Evolutionary conservation across 2,329 filamentous ascomycete genomes (phyloP), one percentile per base, ranked within the genome.

Genomic region (Apiospora saccharicola): DNA sequence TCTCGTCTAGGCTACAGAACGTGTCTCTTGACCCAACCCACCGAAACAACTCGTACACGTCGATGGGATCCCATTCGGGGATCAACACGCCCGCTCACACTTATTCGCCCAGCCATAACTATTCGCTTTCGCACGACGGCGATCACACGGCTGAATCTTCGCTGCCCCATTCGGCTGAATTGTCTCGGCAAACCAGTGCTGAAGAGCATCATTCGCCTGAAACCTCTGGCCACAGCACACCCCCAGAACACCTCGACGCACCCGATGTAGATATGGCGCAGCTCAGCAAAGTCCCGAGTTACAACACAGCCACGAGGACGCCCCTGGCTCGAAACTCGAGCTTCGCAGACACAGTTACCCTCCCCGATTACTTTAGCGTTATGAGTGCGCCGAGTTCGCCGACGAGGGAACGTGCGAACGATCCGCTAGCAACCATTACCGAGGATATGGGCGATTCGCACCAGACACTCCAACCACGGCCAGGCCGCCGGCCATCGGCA

Each of bases 241-340:
- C 80, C 8, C 79, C 79, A 10, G 75, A 78, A 75, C 88, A 91
- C 24, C 34, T 64, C 4, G 57, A 64, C 57, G 8, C 22, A 64
- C 57, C 57, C 19, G 57, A 64, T 16, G 57, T 64, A n/a, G 90
- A 93, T 74, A 83, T 94, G 75, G 87, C 88, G 68, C 88, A 90
- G 75, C 83, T 95, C 57, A 92, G 87, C 79, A 92, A 92, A 75
- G 93, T 95, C 2, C 93, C 93, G 0, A 95, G 93, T 72, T 95
- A 95, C 80, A 88, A 89, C 22, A 95, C 93, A 0, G 93, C 93
- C 0, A 89, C 94, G 37, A 90, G 89, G 74, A 89, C 91, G 0
- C 89, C 90, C 6, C 68, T 80, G 41, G 88, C 90, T 22, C 86
- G 88, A 69, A 85, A 87, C 46, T 85, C 85, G 19, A 86, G 83